phyloP scores from a whole-genome alignment of 2,329 filamentous ascomycete species.

The Nigrograna mackinnonii region DNA sequence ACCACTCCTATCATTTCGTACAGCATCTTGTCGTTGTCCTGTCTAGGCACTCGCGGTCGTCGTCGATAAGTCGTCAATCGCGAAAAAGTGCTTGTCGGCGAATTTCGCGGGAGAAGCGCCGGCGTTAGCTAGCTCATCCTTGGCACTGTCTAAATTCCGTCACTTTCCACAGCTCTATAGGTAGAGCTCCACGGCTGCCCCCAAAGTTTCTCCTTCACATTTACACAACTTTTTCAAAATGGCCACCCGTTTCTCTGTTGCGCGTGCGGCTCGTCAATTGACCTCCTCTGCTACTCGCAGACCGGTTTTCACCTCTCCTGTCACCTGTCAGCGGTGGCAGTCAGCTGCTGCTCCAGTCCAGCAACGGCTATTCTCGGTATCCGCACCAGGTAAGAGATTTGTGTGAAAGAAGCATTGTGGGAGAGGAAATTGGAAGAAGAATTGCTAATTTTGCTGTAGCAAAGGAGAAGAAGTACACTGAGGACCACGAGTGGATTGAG shows the following conservation, averaged over 20 bases:
- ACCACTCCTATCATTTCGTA: slow-evolving; percentile 98
- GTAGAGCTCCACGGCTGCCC: too few relatives aligned
- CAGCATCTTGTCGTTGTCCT: slow-evolving; percentile 65
- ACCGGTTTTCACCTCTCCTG: slow-evolving; percentile 17
- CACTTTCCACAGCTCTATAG: slow-evolving; percentile 2
- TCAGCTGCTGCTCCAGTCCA: slow-evolving; percentile 17
- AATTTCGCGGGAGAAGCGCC: not conserved
- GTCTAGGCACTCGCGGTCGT: not conserved
- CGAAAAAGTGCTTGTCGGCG: not conserved
- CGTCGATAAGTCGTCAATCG: not conserved
- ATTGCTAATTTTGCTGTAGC: too few relatives aligned
- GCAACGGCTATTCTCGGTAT: slow-evolving; percentile 43
- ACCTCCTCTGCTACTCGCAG: slow-evolving; percentile 26
- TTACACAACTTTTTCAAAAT: slow-evolving; percentile 24
- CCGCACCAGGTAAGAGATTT: slow-evolving; percentile 31
- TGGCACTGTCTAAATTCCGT: not conserved
- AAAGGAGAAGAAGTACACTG: slow-evolving; percentile 86
- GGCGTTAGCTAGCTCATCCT: not conserved
- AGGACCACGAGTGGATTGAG: slow-evolving; percentile 98
- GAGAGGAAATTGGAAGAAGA: too few relatives aligned
- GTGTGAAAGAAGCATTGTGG: not conserved
- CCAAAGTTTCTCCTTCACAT: not conserved
- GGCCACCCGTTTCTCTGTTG: slow-evolving; percentile 36
- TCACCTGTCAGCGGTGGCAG: slow-evolving; percentile 29
- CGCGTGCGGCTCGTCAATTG: slow-evolving; percentile 39